phyloP scores from a whole-genome alignment of 352 stramenopile genomes.

The Pythium utonaiense region DNA sequence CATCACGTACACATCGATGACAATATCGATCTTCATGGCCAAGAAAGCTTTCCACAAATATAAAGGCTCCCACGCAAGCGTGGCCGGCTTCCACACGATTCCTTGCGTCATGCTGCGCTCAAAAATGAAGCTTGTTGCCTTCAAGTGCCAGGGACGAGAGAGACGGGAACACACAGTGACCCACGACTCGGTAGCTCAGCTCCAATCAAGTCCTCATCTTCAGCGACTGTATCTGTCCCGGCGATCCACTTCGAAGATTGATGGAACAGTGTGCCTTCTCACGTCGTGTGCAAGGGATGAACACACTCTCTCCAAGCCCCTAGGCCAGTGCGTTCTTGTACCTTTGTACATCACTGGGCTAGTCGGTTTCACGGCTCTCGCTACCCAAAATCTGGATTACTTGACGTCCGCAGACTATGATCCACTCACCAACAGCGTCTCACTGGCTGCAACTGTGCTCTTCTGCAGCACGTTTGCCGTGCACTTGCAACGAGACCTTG shows the following conservation, averaged over 20 bases:
- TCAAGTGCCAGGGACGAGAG: background rate
- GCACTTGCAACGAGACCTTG: background rate
- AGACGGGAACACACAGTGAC: too few species aligned
- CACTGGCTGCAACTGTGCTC: background rate
- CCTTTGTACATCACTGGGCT: background rate
- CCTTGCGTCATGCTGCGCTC: constrained; percentile 26
- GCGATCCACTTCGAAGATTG: background rate
- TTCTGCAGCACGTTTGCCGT: background rate
- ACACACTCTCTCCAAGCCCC: background rate
- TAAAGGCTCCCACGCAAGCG: background rate
- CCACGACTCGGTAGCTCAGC: too few species aligned
- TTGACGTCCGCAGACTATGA: background rate
- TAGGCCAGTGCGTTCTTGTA: background rate
- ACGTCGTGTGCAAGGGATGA: background rate
- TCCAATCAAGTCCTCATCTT: background rate
- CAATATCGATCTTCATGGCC: constrained; percentile 27
- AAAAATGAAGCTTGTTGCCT: constrained; percentile 3
- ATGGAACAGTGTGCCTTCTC: background rate
- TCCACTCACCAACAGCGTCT: background rate
- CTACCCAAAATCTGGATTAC: background rate
- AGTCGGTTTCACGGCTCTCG: background rate
- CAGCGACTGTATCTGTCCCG: constrained; percentile 16
- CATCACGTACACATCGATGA: constrained; percentile 26
- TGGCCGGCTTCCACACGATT: constrained; percentile 16
- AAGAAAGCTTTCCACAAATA: constrained; percentile 21